Conservation (phyloP, 75 land plant genomes). For the Gnetum montanum region DNA sequence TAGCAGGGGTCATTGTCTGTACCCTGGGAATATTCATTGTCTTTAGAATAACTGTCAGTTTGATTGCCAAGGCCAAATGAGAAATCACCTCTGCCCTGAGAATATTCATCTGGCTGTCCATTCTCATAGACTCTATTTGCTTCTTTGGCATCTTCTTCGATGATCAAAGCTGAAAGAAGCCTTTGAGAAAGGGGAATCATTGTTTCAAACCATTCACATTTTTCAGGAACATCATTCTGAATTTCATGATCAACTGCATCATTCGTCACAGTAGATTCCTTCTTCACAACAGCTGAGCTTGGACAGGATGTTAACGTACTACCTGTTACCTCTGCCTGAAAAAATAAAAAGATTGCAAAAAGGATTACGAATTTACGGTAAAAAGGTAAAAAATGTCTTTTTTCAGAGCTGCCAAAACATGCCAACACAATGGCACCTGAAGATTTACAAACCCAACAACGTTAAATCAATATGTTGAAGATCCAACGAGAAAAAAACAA, state of each 20-base stretch:
- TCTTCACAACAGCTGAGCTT: conserved; percentile 7
- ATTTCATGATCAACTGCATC: conserved; percentile 20
- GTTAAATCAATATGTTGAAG: too few relatives aligned
- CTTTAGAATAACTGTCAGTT: conserved; percentile 29
- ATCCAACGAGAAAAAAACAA: too few relatives aligned
- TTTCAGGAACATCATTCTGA: conserved; percentile 16
- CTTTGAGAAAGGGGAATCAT: conserved; percentile 66
- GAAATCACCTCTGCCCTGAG: conserved; percentile 22
- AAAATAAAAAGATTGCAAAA: conserved; percentile 14
- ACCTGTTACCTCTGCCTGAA: conserved; percentile 21
- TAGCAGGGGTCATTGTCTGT: conserved; percentile 12
- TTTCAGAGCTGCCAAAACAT: not conserved
- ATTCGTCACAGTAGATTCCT: conserved; percentile 11
- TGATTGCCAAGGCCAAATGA: conserved; percentile 16
- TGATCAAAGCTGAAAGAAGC: conserved; percentile 68
- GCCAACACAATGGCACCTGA: not conserved
- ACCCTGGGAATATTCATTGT: conserved; percentile 16
- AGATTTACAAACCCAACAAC: not conserved
- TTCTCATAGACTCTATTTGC: conserved; percentile 3
- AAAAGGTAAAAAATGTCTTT: not conserved
- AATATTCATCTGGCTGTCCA: conserved; percentile 15
- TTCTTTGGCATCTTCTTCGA: conserved; percentile 49
- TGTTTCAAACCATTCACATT: conserved; percentile 16
- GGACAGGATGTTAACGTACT: conserved; percentile 1
- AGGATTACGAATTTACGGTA: not conserved